These are phyloP conservation scores for Metschnikowia chrysomelidarum DNA, from an alignment of 805 yeast species.

Conservation along the genomic window DNA sequence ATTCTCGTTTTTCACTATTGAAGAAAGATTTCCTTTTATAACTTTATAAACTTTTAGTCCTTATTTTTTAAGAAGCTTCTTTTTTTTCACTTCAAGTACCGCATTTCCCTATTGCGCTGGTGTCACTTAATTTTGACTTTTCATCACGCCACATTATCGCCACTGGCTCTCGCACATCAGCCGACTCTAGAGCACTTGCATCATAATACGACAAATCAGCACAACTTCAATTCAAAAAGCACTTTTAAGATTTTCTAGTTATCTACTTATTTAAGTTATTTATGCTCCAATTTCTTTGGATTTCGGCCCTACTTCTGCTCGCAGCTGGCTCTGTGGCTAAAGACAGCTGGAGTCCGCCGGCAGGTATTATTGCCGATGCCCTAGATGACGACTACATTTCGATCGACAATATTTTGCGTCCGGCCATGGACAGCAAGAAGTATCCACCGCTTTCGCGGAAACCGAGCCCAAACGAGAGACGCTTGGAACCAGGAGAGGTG, in stretches of 20 bases:
- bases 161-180: background rate
- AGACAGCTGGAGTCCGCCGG: slow-evolving; percentile 21
- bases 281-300: slow-evolving; percentile 1
- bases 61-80: no score
- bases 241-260: no score
- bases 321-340: slow-evolving; percentile 14
- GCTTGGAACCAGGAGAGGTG: slow-evolving; percentile 51
- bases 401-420: slow-evolving; percentile 26
- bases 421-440: slow-evolving; percentile 22
- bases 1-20: no score
- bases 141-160: no score
- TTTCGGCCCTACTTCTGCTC: slow-evolving; percentile 6
- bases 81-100: no score
- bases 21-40: no score
- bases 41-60: no score
- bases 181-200: background rate
- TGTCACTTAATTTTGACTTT: no score
- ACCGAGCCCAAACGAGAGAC: slow-evolving; percentile 34
- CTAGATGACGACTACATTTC: slow-evolving; percentile 23
- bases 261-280: background rate
- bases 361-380: slow-evolving; percentile 24
- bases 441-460: slow-evolving; percentile 38
- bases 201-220: background rate
- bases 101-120: no score
- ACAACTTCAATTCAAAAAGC: no score